Evolutionary conservation across 176 grass and related monocot species (phyloP), one percentile per base, ranked within the genome.

Genomic region (Aegilops longissima): DNA sequence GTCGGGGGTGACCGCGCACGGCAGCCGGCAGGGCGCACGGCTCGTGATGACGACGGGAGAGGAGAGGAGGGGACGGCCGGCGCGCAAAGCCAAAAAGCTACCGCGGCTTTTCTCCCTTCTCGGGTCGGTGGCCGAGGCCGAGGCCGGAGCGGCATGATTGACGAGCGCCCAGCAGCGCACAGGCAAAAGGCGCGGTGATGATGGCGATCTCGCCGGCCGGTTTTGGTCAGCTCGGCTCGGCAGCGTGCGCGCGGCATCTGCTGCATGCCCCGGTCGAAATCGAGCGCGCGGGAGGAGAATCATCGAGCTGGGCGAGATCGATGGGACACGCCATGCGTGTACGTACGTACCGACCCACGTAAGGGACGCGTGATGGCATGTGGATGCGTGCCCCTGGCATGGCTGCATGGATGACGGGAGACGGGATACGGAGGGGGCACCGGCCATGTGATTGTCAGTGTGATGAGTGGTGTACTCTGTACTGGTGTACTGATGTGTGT

Each of bases 21-120:
- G 47, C 47, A 49, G 45, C 1, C 12, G 12, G 45, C 45, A 49
- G 45, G 10, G 39, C 27, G 21, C n/a, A 38, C 2, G 23, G 72
- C 39, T 24, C 16, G 70, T 67, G 79, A 82, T 82, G 86, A 82
- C 86, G 86, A 82, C 79, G n/a, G 61, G 39, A 33, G 73, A 54
- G 51, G 51, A 51, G 29, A 74, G 71, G 12, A 14, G 29, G 47
- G 71, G 12, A 13, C 5, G 54, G 59, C 36, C 36, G 38, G 39
- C 58, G 51, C 39, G 40, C 77, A 71, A 72, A 73, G 27, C 67
- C 47, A 1, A 6, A 54, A 87, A 47, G 23, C 4, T 23, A 17
- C 68, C 6, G 8, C 45, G 29, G 1, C 54, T 24, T 86, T 83
- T 29, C n/a, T 39, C 49, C 6, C 0, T 17, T 30, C 3, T 51